Percentiles rank a stretch among this genome's conserved stretches.
These are phyloP conservation scores for Leccinum variicolor DNA, from an alignment of 768 basidiomycete genomes.

Conservation along the genomic window DNA sequence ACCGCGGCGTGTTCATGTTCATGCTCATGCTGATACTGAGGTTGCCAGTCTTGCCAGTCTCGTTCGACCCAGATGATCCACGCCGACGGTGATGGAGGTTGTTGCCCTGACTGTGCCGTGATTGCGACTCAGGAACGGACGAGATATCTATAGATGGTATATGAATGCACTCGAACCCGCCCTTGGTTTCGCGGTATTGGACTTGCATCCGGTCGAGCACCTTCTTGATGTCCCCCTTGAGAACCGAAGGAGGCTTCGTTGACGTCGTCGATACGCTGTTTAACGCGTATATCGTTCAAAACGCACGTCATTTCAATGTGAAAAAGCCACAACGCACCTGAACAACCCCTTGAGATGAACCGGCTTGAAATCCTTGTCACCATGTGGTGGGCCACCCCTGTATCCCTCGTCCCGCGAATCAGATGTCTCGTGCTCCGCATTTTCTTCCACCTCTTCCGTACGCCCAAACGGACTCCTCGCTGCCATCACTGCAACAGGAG, in stretches of 20 bases:
- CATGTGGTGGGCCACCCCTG: constrained; percentile 41
- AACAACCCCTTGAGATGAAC: constrained; percentile 96
- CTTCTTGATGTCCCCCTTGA: constrained; percentile 80
- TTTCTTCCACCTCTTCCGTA: constrained; percentile 46
- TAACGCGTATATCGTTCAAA: background rate
- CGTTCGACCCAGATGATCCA: constrained; percentile 49
- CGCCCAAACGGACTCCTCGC: constrained; percentile 48
- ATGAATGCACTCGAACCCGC: constrained; percentile 96
- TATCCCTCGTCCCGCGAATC: constrained; percentile 41
- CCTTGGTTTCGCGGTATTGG: constrained; percentile 85
- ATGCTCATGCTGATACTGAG: background rate
- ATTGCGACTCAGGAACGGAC: constrained; percentile 51
- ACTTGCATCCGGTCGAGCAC: constrained; percentile 95
- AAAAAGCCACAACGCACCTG: constrained; percentile 49
- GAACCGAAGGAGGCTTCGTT: constrained; percentile 74
- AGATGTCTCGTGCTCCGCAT: constrained; percentile 39
- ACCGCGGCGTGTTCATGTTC: constrained; percentile 38
- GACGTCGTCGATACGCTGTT: constrained; percentile 90
- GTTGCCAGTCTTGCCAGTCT: constrained; percentile 36
- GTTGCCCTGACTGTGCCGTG: constrained; percentile 23
- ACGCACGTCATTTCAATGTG: background rate
- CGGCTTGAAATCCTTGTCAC: constrained; percentile 83
- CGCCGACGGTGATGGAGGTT: constrained; percentile 36
- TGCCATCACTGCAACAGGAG: constrained; percentile 8
- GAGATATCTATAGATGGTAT: constrained; percentile 89